Percentiles rank a stretch among this genome's conserved stretches.
Evolutionary conservation across 805 yeast species (phyloP).

Genomic region (Candida quercuum): DNA sequence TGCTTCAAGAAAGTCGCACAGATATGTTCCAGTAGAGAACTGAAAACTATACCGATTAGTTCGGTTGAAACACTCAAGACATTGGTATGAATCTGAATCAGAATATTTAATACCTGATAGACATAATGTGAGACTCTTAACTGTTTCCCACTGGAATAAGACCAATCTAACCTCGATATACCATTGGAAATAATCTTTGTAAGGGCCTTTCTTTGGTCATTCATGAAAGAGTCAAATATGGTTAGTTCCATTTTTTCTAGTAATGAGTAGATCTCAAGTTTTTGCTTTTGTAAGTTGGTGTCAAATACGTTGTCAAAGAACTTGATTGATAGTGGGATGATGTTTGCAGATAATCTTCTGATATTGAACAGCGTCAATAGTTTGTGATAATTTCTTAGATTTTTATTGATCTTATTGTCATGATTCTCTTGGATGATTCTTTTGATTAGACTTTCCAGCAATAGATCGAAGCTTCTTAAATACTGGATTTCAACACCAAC

Average conservation of each 20-base stretch:
- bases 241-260: slow-evolving; percentile 45
- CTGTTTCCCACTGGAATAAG: slow-evolving; percentile 17
- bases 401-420: slow-evolving; percentile 8
- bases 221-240: slow-evolving; percentile 48
- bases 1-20: slow-evolving; percentile 30
- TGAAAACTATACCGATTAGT: slow-evolving; percentile 38
- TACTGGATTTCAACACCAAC: slow-evolving; percentile 37
- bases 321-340: slow-evolving; percentile 44
- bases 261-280: slow-evolving; percentile 38
- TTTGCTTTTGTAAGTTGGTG: slow-evolving; percentile 35
- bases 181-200: slow-evolving; percentile 38
- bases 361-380: slow-evolving; percentile 51
- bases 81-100: slow-evolving; percentile 48
- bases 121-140: slow-evolving; percentile 40
- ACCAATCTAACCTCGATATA: slow-evolving; percentile 39
- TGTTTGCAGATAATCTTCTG: slow-evolving; percentile 36
- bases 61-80: slow-evolving; percentile 44
- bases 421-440: slow-evolving; percentile 36
- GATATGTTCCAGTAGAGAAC: slow-evolving; percentile 37
- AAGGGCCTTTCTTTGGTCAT: slow-evolving; percentile 37
- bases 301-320: slow-evolving; percentile 47
- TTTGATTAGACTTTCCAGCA: slow-evolving; percentile 36
- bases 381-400: slow-evolving; percentile 38
- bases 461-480: slow-evolving; percentile 39
- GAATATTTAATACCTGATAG: slow-evolving; percentile 41